phyloP scores from a whole-genome alignment of 768 basidiomycete genomes.

The Ephemerocybe angulata region DNA sequence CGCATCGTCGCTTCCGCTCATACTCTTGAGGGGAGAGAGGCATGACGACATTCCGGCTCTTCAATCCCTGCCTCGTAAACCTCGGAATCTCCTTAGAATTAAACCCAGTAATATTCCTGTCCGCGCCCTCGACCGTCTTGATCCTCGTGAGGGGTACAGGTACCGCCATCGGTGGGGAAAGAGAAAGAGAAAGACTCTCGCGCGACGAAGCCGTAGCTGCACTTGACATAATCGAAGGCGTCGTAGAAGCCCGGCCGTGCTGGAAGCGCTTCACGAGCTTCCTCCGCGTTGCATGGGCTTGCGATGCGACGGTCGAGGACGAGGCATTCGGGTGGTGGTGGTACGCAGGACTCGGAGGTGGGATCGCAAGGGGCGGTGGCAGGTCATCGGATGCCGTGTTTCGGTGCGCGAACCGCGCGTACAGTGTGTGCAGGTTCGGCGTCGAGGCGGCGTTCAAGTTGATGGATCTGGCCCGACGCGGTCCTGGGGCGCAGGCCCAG shows the following conservation, averaged over 20 bases:
- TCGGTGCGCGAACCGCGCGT: neutral
- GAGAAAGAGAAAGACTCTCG: slow-evolving; percentile 4
- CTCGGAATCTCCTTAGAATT: slow-evolving; percentile 33
- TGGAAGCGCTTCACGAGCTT: slow-evolving; percentile 4
- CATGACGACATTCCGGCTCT: slow-evolving; percentile 33
- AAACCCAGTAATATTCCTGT: slow-evolving; percentile 37
- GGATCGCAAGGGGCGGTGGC: slow-evolving; percentile 3
- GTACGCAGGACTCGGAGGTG: slow-evolving; percentile 7
- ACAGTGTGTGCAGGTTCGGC: slow-evolving; percentile 17
- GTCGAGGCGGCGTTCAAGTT: slow-evolving; percentile 19
- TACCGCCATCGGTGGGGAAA: neutral
- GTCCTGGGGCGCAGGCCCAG: slow-evolving; percentile 33
- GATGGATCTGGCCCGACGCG: slow-evolving; percentile 2
- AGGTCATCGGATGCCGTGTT: slow-evolving; percentile 5
- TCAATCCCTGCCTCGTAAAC: slow-evolving; percentile 37
- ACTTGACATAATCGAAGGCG: too few species aligned
- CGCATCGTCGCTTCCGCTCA: slow-evolving; percentile 14
- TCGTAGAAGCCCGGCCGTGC: too few species aligned
- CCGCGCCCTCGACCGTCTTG: neutral
- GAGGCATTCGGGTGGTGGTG: neutral
- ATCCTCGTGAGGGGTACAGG: slow-evolving; percentile 9
- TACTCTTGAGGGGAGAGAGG: slow-evolving; percentile 36
- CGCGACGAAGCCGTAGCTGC: too few species aligned
- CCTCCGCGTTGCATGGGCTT: neutral
- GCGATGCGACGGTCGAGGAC: neutral